Evolutionary conservation across 805 yeast species (phyloP).

Genomic region (Ogataea polymorpha): DNA sequence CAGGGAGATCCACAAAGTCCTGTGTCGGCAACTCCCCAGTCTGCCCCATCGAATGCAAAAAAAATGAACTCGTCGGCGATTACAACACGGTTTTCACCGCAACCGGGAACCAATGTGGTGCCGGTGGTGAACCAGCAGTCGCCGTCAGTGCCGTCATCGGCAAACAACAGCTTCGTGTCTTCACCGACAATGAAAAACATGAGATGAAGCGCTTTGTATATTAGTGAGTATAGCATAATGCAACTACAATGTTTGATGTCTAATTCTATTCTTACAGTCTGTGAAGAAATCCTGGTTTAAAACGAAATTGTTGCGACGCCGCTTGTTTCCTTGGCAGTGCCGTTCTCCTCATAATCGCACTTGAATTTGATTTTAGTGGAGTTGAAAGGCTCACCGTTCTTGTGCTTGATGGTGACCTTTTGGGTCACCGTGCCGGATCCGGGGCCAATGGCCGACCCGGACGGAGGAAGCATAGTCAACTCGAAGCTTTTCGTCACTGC

Average conservation of each 20-base stretch:
- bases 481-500: conserved; percentile 35
- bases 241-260: conserved; percentile 6
- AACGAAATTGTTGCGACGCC: conserved; percentile 43
- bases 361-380: conserved; percentile 72
- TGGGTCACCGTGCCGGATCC: conserved; percentile 25
- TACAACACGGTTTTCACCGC: conserved; percentile 31
- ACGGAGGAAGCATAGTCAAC: conserved; percentile 27
- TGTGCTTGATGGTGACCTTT: conserved; percentile 21
- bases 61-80: conserved; percentile 22
- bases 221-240: conserved; percentile 8
- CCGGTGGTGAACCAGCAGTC: conserved; percentile 14
- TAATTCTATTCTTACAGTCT: conserved; percentile 6
- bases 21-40: conserved; percentile 13
- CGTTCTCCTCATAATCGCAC: conserved; percentile 49
- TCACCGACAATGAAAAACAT: conserved; percentile 12
- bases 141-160: conserved; percentile 13
- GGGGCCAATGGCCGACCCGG: conserved; percentile 18
- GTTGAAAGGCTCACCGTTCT: conserved; percentile 13
- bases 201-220: conserved; percentile 5
- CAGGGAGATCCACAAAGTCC: conserved; percentile 14
- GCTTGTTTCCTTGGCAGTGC: conserved; percentile 49
- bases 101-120: conserved; percentile 23
- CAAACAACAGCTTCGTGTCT: conserved; percentile 15
- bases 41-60: conserved; percentile 23
- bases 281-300: conserved; percentile 1